A percentile compares a stretch with the other conserved stretches of the same genome.
Conservation (phyloP, 768 basidiomycete genomes). For the Solioccasus polychromus region DNA sequence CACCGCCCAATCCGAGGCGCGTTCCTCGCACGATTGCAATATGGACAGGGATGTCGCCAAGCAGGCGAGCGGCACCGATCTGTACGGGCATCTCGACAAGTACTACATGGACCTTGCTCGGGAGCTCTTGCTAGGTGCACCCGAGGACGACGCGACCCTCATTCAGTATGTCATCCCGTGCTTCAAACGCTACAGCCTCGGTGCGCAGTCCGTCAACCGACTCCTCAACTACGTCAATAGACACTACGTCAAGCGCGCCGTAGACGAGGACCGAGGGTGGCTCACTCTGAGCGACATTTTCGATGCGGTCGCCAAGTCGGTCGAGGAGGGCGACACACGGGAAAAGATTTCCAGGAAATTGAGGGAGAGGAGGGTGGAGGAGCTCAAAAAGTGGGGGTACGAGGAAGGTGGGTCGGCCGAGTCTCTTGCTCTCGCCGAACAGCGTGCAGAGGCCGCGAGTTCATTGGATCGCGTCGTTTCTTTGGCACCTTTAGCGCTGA, state of each 20-base stretch:
- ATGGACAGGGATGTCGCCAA: constrained; percentile 28
- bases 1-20: constrained; percentile 53
- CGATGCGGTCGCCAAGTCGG: constrained; percentile 54
- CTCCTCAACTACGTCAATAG: constrained; percentile 71
- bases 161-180: constrained; percentile 68
- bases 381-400: constrained; percentile 73
- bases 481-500: constrained; percentile 60
- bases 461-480: constrained; percentile 62
- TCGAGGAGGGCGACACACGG: constrained; percentile 51
- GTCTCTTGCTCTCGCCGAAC: constrained; percentile 54
- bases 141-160: constrained; percentile 63
- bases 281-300: constrained; percentile 64
- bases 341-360: constrained; percentile 57
- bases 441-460: constrained; percentile 74
- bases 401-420: constrained; percentile 48
- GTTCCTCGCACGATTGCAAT: constrained; percentile 11
- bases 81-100: constrained; percentile 71
- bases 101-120: constrained; percentile 62
- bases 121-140: constrained; percentile 60
- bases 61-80: constrained; percentile 55
- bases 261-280: constrained; percentile 81
- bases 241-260: constrained; percentile 72
- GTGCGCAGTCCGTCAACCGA: constrained; percentile 65
- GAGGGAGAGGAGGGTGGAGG: constrained; percentile 56
- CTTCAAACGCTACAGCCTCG: constrained; percentile 68